phyloP scores from a whole-genome alignment of 768 basidiomycete species.

The Psilocybe azurescens region DNA sequence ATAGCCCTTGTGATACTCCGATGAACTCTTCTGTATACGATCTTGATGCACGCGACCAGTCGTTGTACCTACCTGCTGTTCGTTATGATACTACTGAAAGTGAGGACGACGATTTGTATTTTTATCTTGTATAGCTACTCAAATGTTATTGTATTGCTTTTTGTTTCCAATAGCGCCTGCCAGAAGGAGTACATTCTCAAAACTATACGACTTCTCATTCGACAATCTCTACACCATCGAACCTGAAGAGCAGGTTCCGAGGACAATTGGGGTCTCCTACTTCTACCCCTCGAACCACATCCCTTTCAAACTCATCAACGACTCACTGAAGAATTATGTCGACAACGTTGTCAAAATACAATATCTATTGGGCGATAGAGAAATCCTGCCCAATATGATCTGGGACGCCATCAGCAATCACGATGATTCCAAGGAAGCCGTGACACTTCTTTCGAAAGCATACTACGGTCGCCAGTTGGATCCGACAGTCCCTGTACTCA shows the following conservation, averaged over 20 bases:
- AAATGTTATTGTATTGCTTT: conserved; percentile 22
- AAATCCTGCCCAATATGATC: conserved; percentile 51
- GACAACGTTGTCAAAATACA: conserved; percentile 67
- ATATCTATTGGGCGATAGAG: conserved; percentile 67
- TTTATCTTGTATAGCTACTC: conserved; percentile 25
- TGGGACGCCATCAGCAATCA: conserved; percentile 53
- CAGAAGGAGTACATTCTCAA: conserved; percentile 33
- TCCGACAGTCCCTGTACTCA: conserved; percentile 28
- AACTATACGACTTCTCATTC: conserved; percentile 21
- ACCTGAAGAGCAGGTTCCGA: conserved; percentile 7
- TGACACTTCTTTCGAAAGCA: conserved; percentile 65
- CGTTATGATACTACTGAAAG: conserved; percentile 11
- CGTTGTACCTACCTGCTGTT: conserved; percentile 9
- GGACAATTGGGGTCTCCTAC: background rate
- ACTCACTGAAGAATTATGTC: conserved; percentile 55
- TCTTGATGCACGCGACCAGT: conserved; percentile 2
- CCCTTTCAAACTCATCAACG: conserved; percentile 28
- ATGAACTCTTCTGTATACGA: conserved; percentile 14
- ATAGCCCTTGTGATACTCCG: conserved; percentile 12
- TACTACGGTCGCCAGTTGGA: conserved; percentile 42
- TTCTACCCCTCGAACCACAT: conserved; percentile 21
- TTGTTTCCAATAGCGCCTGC: conserved; percentile 29
- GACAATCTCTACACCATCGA: conserved; percentile 14
- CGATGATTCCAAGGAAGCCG: conserved; percentile 58
- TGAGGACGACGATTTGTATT: conserved; percentile 25